Evolutionary conservation across 768 basidiomycete species (phyloP).

Genomic region (Pisolithus sp.): DNA sequence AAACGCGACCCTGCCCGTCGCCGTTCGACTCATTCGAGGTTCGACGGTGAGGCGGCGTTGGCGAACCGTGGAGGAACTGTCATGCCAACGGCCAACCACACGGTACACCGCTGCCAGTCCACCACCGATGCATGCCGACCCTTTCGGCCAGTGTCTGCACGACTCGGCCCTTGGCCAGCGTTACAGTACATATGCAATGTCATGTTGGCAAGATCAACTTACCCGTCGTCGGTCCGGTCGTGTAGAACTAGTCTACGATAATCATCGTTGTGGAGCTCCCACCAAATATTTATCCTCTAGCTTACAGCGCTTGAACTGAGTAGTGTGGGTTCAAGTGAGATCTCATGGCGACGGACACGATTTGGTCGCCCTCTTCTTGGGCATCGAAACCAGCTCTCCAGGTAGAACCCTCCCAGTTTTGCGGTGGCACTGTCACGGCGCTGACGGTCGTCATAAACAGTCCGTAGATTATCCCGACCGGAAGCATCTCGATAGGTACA

Average conservation of each 20-base stretch:
- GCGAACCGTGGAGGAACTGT: not conserved
- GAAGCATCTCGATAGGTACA: constrained; percentile 51
- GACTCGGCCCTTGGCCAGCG: too few species aligned
- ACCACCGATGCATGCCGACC: too few species aligned
- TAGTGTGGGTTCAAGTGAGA: not conserved
- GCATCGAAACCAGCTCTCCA: constrained; percentile 69
- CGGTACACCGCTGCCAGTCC: not conserved
- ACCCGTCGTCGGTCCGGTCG: too few species aligned
- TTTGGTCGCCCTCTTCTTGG: constrained; percentile 81
- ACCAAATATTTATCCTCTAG: too few species aligned
- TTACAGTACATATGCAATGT: too few species aligned
- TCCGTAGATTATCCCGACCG: constrained; percentile 68
- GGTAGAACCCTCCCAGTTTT: constrained; percentile 30
- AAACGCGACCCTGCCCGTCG: not conserved
- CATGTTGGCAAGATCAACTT: too few species aligned
- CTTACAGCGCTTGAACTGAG: too few species aligned
- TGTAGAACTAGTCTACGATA: too few species aligned
- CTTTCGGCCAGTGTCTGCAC: too few species aligned
- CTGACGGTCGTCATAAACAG: constrained; percentile 28
- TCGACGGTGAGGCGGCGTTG: not conserved
- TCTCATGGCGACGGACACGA: not conserved
- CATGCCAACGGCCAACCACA: not conserved
- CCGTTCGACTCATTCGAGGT: too few species aligned
- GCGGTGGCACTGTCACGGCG: not conserved
- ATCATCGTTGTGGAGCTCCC: too few species aligned